Evolutionary conservation across 148 eudicot species (phyloP), one percentile per base, ranked within the genome.

Genomic region (Camellia japonica): DNA sequence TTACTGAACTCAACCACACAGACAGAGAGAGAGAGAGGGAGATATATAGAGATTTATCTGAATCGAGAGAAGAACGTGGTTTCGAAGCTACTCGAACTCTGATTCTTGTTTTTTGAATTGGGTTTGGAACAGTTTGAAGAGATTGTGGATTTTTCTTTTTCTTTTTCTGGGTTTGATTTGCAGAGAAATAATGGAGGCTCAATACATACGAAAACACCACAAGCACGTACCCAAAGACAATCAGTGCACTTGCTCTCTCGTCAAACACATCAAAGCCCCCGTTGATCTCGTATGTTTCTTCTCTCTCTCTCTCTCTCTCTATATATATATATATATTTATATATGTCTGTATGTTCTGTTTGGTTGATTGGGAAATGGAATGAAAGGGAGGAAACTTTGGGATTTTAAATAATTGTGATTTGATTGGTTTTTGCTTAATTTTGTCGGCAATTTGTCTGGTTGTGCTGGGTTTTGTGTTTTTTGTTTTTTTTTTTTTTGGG

Each of bases 181-280:
- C 42, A 30, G 80, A 52, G 18, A 11, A 78, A 42, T 11, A 68
- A 68, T 67, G 83, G 76, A 81, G 14, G 80, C 61, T 23, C 69
- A 81, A 63, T 75, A 81, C 73, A 69, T 76, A 59, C 54, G 69
- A 59, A 81, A 62, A 54, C 80, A 81, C 59, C 83, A 76, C 67
- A 81, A 41, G 70, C 80, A 81, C 76, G 30, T 69, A 30, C 75
- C 80, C 19, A 76, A 19, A n/a, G 80, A 68, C 23, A 81, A 81
- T 7, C 83, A 81, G 76, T 81, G 83, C 67, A 14, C 74, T 61
- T 81, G 76, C 42, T 38, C 30, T 75, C 80, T 81, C 67, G 75
- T 81, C 46, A 81, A 76, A 59, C 83, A 81, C 76, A 76, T 81
- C 75, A 76, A 76, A 61, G 80, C 83, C 59, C 83, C 83, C 2